Evolutionary conservation across 179 eudicot species (phyloP).

Genomic region (Nepenthes alata): DNA sequence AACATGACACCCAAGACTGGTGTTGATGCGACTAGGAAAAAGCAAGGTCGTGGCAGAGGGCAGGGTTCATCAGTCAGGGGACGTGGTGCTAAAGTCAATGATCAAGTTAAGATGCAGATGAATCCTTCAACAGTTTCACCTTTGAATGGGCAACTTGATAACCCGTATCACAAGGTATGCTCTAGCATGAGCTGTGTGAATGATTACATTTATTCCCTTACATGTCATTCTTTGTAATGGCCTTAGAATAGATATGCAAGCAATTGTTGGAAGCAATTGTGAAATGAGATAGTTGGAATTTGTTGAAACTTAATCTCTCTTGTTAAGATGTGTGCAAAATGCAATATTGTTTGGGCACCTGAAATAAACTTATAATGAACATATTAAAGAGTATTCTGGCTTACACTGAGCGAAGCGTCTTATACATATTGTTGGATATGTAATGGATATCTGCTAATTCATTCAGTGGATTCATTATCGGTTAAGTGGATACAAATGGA

Average conservation of each 20-base stretch:
- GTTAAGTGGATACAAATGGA: too few species aligned
- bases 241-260: too few species aligned
- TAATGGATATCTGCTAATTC: too few species aligned
- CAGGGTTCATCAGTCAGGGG: conserved; percentile 53
- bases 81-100: conserved; percentile 57
- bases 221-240: too few species aligned
- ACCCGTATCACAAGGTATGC: conserved; percentile 41
- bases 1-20: conserved; percentile 29
- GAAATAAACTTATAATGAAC: background rate
- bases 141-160: conserved; percentile 62
- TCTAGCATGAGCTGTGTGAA: background rate
- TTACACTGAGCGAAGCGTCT: too few species aligned
- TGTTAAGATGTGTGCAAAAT: background rate
- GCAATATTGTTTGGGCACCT: background rate
- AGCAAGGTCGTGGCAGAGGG: conserved; percentile 77
- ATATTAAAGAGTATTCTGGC: too few species aligned
- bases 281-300: too few species aligned
- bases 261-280: background rate
- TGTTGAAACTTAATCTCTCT: too few species aligned
- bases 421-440: too few species aligned
- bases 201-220: conserved; percentile 1
- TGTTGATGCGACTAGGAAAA: conserved; percentile 46
- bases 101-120: conserved; percentile 40
- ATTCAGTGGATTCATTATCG: too few species aligned
- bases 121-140: conserved; percentile 23